Evolutionary conservation across 2,329 filamentous ascomycete species (phyloP).

Genomic region (Penicillium sp.): DNA sequence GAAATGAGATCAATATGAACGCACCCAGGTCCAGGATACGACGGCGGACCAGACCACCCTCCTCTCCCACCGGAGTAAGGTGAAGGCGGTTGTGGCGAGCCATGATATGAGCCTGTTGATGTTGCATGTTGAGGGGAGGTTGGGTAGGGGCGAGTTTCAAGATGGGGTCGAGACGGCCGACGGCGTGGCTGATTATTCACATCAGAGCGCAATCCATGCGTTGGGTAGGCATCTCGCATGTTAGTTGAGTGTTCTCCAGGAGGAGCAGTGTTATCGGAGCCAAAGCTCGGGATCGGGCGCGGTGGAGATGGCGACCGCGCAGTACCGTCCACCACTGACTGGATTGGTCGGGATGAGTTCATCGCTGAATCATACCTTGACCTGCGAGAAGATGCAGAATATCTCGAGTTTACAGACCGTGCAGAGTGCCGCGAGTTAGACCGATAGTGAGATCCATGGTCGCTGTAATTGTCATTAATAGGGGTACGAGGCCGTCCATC

Average conservation of each 20-base stretch:
- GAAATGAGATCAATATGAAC: slow-evolving; percentile 19
- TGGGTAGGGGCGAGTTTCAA: slow-evolving; percentile 51
- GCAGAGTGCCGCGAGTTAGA: slow-evolving; percentile 38
- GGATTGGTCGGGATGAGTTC: slow-evolving; percentile 31
- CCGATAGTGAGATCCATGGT: slow-evolving; percentile 32
- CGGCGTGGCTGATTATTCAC: slow-evolving; percentile 29
- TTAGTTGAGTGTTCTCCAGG: slow-evolving; percentile 33
- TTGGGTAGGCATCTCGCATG: slow-evolving; percentile 35
- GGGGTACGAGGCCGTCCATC: slow-evolving; percentile 31
- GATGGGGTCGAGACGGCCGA: slow-evolving; percentile 42
- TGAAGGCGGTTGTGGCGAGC: slow-evolving; percentile 62
- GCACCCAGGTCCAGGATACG: slow-evolving; percentile 52
- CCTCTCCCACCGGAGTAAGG: slow-evolving; percentile 58
- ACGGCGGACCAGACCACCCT: slow-evolving; percentile 50
- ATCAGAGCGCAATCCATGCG: slow-evolving; percentile 37
- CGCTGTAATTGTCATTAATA: slow-evolving; percentile 25
- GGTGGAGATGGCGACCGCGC: slow-evolving; percentile 36
- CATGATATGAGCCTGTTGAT: slow-evolving; percentile 56
- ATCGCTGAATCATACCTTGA: slow-evolving; percentile 26
- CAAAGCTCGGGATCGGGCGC: slow-evolving; percentile 34
- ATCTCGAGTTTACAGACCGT: slow-evolving; percentile 33
- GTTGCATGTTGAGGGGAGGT: slow-evolving; percentile 60
- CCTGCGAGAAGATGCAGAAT: slow-evolving; percentile 27
- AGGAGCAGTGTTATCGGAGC: slow-evolving; percentile 31
- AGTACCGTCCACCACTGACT: slow-evolving; percentile 29